Base-by-base conservation (phyloP, 1,284 basidiomycete species). In the Uromyces viciae-fabae region DNA sequence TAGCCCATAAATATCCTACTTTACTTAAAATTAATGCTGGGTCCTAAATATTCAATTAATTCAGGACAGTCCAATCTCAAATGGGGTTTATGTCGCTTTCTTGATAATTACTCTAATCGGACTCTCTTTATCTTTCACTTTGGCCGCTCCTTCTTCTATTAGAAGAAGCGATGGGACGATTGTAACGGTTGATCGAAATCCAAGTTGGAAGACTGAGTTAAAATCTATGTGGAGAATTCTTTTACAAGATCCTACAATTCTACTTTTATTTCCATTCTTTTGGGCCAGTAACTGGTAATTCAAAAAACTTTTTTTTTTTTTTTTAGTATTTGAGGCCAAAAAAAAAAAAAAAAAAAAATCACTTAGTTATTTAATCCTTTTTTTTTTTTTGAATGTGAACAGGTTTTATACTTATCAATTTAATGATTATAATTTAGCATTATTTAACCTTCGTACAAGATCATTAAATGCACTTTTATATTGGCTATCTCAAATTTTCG, bases 381-480 rank as follows among this genome's bases (percentile, higher is more conserved):
- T 52, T 52, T 52, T 52, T n/a, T 66, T 52, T 22, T 15, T 66
- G n/a, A 52, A 33, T 19, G n/a, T n/a, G n/a, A n/a, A 36, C 43
- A 81, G 78, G 78, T 81, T 81, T 54, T 81, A 81, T 52, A 81
- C 78, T 15, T 81, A 81, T 64, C 78, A 81, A 68, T 81, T 78
- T 28, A 76, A 85, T 76, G 81, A 75, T 38, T 83, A 82, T 72
- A 85, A 85, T 81, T 82, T 85, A 36, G 83, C 83, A 4, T 84
- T 86, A 14, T 86, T 86, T 77, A 84, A 86, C 5, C 82, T 86
- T 28, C 83, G 85, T 3, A 83, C 83, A 0, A 83, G 85, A 22
- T 82, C 84, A 3, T 86, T 87, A 82, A 86, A 86, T 84, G 84
- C 83, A 19, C 82, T 87, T 5, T 83, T 87, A 25, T 87, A 87